Evolutionary conservation across 2,329 filamentous ascomycete genomes (phyloP).

Genomic region (Podosphaera leucotricha): DNA sequence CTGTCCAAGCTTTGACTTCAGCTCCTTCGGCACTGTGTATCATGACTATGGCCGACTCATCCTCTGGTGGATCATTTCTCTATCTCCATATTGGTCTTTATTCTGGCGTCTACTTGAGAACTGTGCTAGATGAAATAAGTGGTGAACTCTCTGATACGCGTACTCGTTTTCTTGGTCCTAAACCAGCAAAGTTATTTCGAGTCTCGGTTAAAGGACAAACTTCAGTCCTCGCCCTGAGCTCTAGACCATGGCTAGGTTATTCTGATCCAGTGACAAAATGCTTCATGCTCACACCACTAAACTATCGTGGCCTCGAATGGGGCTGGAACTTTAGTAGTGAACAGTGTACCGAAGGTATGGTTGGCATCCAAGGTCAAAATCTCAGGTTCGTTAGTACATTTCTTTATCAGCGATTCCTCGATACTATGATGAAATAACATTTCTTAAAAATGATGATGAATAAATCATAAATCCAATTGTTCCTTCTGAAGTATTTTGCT

Average conservation of each 20-base stretch:
- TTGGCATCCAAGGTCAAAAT: slow-evolving; percentile 76
- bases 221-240: slow-evolving; percentile 73
- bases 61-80: slow-evolving; percentile 64
- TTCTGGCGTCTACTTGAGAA: slow-evolving; percentile 87
- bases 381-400: slow-evolving; percentile 37
- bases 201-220: slow-evolving; percentile 71
- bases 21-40: slow-evolving; percentile 74
- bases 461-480: slow-evolving; percentile 67
- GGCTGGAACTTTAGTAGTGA: slow-evolving; percentile 94
- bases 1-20: slow-evolving; percentile 78
- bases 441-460: slow-evolving; percentile 20
- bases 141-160: slow-evolving; percentile 88
- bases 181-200: slow-evolving; percentile 70
- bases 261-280: slow-evolving; percentile 66
- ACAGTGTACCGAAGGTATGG: slow-evolving; percentile 80
- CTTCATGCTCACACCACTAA: slow-evolving; percentile 80
- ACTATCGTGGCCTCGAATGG: slow-evolving; percentile 73
- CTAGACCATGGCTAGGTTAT: slow-evolving; percentile 89
- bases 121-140: slow-evolving; percentile 82
- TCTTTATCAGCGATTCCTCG: slow-evolving; percentile 6
- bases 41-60: slow-evolving; percentile 88
- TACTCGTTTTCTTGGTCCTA: slow-evolving; percentile 81
- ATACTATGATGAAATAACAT: slow-evolving; percentile 20
- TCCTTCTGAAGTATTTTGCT: slow-evolving; percentile 60
- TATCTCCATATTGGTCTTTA: slow-evolving; percentile 92